Evolutionary conservation across 805 yeast genomes (phyloP), one percentile per base, ranked within the genome.

Genomic region (Starmerella stellata): DNA sequence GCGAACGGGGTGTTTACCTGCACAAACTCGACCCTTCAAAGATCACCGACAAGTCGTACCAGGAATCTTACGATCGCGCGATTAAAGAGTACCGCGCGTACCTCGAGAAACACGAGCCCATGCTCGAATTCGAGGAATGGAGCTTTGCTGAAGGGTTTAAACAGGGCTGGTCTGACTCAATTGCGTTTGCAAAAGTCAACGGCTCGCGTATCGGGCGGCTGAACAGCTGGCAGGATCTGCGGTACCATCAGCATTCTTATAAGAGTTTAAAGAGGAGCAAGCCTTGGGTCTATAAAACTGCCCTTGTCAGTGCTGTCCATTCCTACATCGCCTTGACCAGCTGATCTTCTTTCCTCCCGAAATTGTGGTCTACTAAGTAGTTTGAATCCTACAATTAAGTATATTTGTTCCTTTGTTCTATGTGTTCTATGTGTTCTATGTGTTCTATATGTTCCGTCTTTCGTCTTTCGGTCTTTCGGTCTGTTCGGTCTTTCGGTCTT

Each of bases 241-340:
- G 95, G 44, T 58, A 68, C 24, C 52, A 51, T 2, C 79, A 81
- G 49, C 93, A 85, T 55, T 51, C 71, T 18, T 47, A 56, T 9
- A 43, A 40, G 30, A 66, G 69, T 45, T 90, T 90, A 5, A 49
- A 59, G 5, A 66, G 75, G 48, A 62, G 62, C 13, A 69, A 64
- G 52, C 39, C 73, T 38, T 87, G 95, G 94, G 93, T 79, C 57
- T 87, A 81, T 78, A 81, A 76, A 21, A 87, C 77, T 48, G 95
- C 93, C 1, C 85, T 71, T 52, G 69, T 69, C 38, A 66, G 68
- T 34, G 95, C 81, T 0, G 47, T 70, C 23, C 54, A 56, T 30
- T 64, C 62, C 4, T 85, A 82, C 78, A 13, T 17, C 19, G 32
- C n/a, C n/a, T n/a, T n/a, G n/a, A n/a, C n/a, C n/a, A n/a, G n/a